phyloP scores from a whole-genome alignment of 768 basidiomycete species.

The Mycena pura region DNA sequence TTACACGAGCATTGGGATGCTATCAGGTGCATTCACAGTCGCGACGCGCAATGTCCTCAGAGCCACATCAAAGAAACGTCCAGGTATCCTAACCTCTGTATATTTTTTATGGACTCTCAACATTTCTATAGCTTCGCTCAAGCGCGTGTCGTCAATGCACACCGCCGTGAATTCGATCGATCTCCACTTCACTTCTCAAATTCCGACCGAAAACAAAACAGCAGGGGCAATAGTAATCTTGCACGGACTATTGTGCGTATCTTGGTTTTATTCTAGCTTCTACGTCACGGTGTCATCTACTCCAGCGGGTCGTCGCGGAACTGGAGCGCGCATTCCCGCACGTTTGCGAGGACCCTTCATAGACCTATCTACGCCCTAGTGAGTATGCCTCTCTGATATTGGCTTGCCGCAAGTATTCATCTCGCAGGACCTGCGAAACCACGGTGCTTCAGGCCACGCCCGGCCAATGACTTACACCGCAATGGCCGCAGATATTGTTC shows the following conservation, averaged over 20 bases:
- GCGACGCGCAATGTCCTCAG: not conserved
- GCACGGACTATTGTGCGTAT: slow-evolving; percentile 67
- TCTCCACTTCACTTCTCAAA: slow-evolving; percentile 15
- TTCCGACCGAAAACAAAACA: slow-evolving; percentile 30
- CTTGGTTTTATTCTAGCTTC: not conserved
- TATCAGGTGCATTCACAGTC: not conserved
- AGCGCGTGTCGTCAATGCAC: not conserved
- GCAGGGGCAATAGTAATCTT: slow-evolving; percentile 61
- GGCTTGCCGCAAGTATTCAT: too few species aligned
- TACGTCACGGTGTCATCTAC: not conserved
- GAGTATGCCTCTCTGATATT: too few species aligned
- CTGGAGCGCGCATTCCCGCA: slow-evolving; percentile 83
- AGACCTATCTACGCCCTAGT: slow-evolving; percentile 81
- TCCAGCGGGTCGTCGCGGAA: slow-evolving; percentile 87
- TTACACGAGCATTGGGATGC: not conserved
- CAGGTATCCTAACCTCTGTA: not conserved
- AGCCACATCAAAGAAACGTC: not conserved
- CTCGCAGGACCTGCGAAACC: slow-evolving; percentile 84
- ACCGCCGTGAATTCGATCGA: slow-evolving; percentile 11
- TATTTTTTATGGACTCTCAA: not conserved
- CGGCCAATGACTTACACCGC: slow-evolving; percentile 75
- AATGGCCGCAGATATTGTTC: slow-evolving; percentile 81
- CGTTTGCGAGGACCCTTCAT: slow-evolving; percentile 67
- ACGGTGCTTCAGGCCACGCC: slow-evolving; percentile 81
- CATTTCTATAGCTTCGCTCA: not conserved